Base-by-base conservation (phyloP, 202 grass and related monocot genomes). In the Sporobolus alterniflorus region DNA sequence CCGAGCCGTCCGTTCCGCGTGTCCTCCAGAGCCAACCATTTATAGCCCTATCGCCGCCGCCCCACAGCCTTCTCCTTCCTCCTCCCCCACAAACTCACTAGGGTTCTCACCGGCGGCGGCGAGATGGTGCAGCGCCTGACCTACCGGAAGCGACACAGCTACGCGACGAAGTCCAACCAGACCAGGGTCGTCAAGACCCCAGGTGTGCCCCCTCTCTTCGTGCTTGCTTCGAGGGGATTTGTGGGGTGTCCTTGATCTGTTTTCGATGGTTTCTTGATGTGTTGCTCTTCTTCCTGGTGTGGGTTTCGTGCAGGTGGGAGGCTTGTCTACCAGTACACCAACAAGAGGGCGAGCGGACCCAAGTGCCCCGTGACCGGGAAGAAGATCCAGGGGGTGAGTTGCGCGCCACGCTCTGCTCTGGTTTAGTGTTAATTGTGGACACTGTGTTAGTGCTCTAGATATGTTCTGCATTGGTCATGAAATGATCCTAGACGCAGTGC, bases 81-180 rank as follows among this genome's bases (percentile, higher is more conserved):
- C n/a, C 16, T 10, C 22, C 4, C 32, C 24, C 28, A 21, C 49
- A 79, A 15, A 71, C 17, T 48, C 81, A 15, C 82, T 81, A 85
- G 82, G 82, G 87, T 76, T 77, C 71, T 31, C 32, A 3, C 15
- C 54, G 76, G 80, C 80, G 92, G 75, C 74, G 86, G 52, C 67
- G 72, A 93, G 77, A 97, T 97, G 94, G 94, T 94, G 79, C 94
- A 97, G 87, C 94, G 94, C 31, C 90, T 97, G 31, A 97, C 94
- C 22, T 97, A 97, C 76, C 82, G 94, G 55, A 97, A 97, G 91
- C 87, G 91, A 60, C 94, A 97, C 60, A 97, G 94, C 91, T 97
- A 97, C 72, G 94, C 94, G 32, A 97, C 94, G 68, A 94, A 92
- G 84, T 97, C 94, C 49, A 97, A 97, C 76, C 94, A 97, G 84